phyloP scores from a whole-genome alignment of 768 basidiomycete genomes.

The Psilocybe cyanescens region DNA sequence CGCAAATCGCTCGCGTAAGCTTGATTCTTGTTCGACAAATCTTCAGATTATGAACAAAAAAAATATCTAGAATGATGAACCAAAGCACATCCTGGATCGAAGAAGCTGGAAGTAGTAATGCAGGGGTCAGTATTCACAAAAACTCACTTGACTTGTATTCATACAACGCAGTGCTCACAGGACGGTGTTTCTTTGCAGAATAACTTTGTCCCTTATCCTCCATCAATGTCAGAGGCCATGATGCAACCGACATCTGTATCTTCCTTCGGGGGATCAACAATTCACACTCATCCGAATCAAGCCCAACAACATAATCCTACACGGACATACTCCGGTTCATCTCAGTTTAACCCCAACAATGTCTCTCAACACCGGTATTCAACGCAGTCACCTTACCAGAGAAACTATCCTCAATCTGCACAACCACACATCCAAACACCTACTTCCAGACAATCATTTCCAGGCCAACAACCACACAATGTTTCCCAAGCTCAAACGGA shows the following conservation, averaged over 20 bases:
- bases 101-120: not conserved
- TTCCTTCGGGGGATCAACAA: not conserved
- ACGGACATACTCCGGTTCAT: not conserved
- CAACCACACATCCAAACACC: not conserved
- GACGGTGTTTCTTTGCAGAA: not conserved
- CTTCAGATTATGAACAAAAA: not conserved
- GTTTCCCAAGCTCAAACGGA: not conserved
- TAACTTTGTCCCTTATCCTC: not conserved
- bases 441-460: not conserved
- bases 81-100: not conserved
- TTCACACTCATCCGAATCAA: not conserved
- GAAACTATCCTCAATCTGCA: not conserved
- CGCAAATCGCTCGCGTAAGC: conserved; percentile 4
- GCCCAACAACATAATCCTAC: not conserved
- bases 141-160: not conserved
- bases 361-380: not conserved
- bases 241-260: not conserved
- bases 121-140: not conserved
- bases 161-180: not conserved
- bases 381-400: not conserved
- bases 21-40: not conserved
- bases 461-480: not conserved
- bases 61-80: not conserved
- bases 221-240: not conserved
- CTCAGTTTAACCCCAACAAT: not conserved